Evolutionary conservation across 208 protist genomes (phyloP).

Genomic region (Acanthamoeba royreba): DNA sequence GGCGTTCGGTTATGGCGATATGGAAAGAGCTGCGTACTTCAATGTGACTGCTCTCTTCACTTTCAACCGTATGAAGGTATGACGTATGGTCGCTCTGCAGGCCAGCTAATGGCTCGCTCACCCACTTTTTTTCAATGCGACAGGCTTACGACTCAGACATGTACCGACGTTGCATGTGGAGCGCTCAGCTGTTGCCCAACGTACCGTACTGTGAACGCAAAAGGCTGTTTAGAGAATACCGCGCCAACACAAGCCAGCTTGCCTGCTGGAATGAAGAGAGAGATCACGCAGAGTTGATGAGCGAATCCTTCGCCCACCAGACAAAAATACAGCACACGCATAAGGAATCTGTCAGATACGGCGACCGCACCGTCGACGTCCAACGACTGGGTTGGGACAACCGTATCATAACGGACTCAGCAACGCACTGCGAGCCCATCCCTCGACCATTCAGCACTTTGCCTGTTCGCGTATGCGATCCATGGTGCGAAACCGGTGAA

Average conservation of each 20-base stretch:
- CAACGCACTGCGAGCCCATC: too few relatives aligned
- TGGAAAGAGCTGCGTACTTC: not conserved
- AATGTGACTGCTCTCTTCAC: not conserved
- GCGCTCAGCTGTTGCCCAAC: not conserved
- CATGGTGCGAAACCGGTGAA: too few relatives aligned
- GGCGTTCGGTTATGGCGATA: not conserved
- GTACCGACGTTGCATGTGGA: not conserved
- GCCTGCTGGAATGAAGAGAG: not conserved
- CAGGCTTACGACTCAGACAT: not conserved
- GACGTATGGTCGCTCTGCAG: not conserved
- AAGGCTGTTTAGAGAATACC: not conserved
- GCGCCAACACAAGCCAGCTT: not conserved
- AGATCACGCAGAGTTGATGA: too few relatives aligned
- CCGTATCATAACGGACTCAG: too few relatives aligned
- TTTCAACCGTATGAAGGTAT: not conserved
- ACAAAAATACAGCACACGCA: too few relatives aligned
- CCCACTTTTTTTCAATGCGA: not conserved
- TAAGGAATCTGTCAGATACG: not conserved
- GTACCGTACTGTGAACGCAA: not conserved
- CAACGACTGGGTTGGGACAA: not conserved
- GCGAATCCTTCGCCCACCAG: not conserved
- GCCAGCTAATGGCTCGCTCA: not conserved
- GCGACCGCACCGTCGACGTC: not conserved
- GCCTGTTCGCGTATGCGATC: too few relatives aligned
- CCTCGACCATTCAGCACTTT: too few relatives aligned